Evolutionary conservation across 1,284 basidiomycete species (phyloP), one percentile per base, ranked within the genome.

Genomic region (Malassezia nana): DNA sequence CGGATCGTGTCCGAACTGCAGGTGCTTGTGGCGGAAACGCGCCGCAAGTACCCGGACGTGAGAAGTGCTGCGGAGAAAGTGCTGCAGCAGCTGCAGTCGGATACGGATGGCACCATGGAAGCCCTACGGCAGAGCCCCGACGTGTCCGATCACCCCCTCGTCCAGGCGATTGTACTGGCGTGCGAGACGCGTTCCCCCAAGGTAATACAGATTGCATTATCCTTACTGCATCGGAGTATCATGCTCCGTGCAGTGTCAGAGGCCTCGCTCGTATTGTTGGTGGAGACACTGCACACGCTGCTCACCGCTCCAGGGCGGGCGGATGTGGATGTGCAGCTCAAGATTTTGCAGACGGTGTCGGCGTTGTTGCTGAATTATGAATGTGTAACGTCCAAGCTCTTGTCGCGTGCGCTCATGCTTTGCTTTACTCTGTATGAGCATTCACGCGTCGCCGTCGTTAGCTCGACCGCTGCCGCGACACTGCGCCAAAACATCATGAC

Each of bases 401-500:
- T 74, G 4, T 58, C 71, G 3, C 40, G 53, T 13, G 87, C 89
- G 0, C 79, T 98, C 0, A 78, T 94, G 26, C 77, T 95, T 8
- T 95, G 90, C 69, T 95, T 96, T 79, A 88, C 83, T 74, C 78
- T 96, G 22, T 91, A 95, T 75, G 91, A 96, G 61, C 58, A 63
- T 24, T 91, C 88, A 6, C 83, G 87, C 57, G 94, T 94, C 22
- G 86, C 87, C 0, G 92, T 96, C 26, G 92, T 98, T 6, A 92
- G 89, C 3, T 94, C 89, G 0, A 98, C 92, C 1, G 94, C 92
- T 0, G 91, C 91, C 0, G 92, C 94, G 0, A 96, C 91, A 0
- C 80, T 98, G 6, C 84, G 92, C 1, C 92, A 96, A 74, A 81
- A 94, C 1, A 88, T 98, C 50, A 96, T 98, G 90, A 87, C 94